phyloP scores from a whole-genome alignment of 129 eudicot genomes.

The Flaveria bidentis region DNA sequence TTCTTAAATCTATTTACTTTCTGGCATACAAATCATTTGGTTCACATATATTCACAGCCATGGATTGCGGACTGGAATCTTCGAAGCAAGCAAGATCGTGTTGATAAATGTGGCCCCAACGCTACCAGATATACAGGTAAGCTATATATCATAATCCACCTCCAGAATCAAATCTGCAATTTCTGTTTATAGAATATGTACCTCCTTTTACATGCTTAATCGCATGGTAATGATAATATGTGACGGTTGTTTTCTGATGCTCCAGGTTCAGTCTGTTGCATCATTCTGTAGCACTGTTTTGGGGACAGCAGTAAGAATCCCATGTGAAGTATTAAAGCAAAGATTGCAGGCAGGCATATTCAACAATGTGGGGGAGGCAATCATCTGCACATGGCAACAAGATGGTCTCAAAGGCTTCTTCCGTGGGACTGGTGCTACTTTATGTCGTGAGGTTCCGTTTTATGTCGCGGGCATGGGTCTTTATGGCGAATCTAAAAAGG shows the following conservation, averaged over 20 bases:
- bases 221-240: neutral
- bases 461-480: conserved; percentile 98
- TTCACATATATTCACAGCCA: conserved; percentile 47
- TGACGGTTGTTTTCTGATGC: conserved; percentile 10
- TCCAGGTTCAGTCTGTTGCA: conserved; percentile 87
- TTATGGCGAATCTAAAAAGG: conserved; percentile 96
- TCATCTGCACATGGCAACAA: conserved; percentile 85
- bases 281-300: conserved; percentile 87
- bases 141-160: neutral
- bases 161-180: neutral
- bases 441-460: conserved; percentile 93
- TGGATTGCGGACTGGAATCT: conserved; percentile 84
- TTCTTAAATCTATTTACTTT: neutral
- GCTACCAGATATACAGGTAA: conserved; percentile 78
- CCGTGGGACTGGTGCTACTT: conserved; percentile 98
- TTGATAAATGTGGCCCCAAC: conserved; percentile 69
- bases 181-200: neutral
- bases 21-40: neutral
- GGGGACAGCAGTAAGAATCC: conserved; percentile 92
- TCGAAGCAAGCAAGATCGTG: conserved; percentile 77
- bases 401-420: conserved; percentile 93
- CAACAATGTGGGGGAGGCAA: conserved; percentile 83
- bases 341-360: conserved; percentile 92
- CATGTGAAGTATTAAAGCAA: conserved; percentile 90
- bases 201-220: neutral